Evolutionary conservation across 495 filamentous ascomycete genomes (phyloP).

Genomic region (Aspergillus incahuasiensis): DNA sequence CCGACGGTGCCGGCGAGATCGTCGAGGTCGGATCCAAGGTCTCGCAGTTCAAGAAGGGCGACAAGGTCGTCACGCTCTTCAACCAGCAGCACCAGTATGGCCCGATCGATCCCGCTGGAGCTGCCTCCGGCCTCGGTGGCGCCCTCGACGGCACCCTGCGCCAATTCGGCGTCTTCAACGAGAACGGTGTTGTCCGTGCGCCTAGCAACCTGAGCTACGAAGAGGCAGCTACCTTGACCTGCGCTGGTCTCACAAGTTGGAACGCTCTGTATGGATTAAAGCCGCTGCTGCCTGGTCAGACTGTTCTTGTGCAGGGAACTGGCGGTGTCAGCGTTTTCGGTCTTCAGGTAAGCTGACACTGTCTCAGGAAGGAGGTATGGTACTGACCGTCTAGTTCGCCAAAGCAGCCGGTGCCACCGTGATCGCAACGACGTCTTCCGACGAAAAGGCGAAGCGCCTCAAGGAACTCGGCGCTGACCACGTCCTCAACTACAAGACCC

Average conservation of each 20-base stretch:
- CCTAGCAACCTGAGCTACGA: constrained; percentile 40
- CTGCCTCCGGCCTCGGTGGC: constrained; percentile 63
- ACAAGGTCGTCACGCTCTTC: constrained; percentile 72
- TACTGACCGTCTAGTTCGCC: constrained; percentile 54
- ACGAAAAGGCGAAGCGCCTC: constrained; percentile 58
- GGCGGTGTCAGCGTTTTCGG: constrained; percentile 79
- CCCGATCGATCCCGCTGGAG: constrained; percentile 37
- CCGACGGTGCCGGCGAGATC: constrained; percentile 76
- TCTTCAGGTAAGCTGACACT: constrained; percentile 55
- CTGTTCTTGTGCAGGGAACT: constrained; percentile 74
- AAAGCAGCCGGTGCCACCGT: constrained; percentile 77
- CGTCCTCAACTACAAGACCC: constrained; percentile 70
- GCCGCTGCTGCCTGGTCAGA: constrained; percentile 60
- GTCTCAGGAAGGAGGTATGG: too few species aligned
- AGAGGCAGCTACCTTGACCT: constrained; percentile 49
- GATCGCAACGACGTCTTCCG: constrained; percentile 73
- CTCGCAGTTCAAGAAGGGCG: constrained; percentile 61
- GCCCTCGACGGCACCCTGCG: constrained; percentile 65
- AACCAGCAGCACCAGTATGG: constrained; percentile 72
- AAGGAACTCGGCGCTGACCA: constrained; percentile 74
- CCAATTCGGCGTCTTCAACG: constrained; percentile 66
- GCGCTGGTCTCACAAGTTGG: constrained; percentile 77
- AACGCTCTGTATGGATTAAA: constrained; percentile 74
- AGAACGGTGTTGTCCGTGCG: constrained; percentile 62
- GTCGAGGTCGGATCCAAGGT: constrained; percentile 65